Evolutionary conservation across 129 eudicot species (phyloP).

Genomic region (Helichrysum umbraculigerum): DNA sequence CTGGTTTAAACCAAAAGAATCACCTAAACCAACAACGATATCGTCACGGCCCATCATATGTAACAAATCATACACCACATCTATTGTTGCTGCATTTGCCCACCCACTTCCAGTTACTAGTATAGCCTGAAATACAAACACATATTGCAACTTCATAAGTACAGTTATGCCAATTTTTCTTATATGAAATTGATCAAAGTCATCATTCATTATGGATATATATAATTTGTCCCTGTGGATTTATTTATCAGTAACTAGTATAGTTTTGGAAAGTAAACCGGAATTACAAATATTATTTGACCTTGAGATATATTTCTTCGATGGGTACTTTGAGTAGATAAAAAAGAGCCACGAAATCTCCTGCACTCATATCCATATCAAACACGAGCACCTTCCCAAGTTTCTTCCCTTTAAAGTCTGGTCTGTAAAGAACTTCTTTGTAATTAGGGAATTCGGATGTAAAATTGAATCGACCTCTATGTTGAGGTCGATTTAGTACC

Average conservation of each 20-base stretch:
- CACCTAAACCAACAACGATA: slow-evolving; percentile 82
- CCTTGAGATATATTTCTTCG: slow-evolving; percentile 72
- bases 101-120: slow-evolving; percentile 80
- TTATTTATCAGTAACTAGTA: no score
- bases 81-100: slow-evolving; percentile 94
- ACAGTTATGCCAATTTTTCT: no score
- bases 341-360: slow-evolving; percentile 87
- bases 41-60: slow-evolving; percentile 99
- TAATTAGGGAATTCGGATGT: slow-evolving; percentile 61
- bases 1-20: slow-evolving; percentile 59
- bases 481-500: slow-evolving; percentile 62
- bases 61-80: slow-evolving; percentile 75
- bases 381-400: slow-evolving; percentile 67
- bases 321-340: slow-evolving; percentile 84
- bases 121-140: slow-evolving; percentile 53
- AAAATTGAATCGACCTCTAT: slow-evolving; percentile 67
- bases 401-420: slow-evolving; percentile 45
- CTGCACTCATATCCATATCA: slow-evolving; percentile 97
- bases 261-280: not conserved
- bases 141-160: not conserved
- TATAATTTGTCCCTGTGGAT: not conserved
- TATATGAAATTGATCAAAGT: no score
- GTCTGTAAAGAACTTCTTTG: slow-evolving; percentile 53
- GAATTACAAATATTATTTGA: slow-evolving; percentile 18
- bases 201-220: no score